Percentiles rank a stretch among this genome's conserved stretches.
phyloP scores from a whole-genome alignment of 345 rosid species.

The Linum trigynum region DNA sequence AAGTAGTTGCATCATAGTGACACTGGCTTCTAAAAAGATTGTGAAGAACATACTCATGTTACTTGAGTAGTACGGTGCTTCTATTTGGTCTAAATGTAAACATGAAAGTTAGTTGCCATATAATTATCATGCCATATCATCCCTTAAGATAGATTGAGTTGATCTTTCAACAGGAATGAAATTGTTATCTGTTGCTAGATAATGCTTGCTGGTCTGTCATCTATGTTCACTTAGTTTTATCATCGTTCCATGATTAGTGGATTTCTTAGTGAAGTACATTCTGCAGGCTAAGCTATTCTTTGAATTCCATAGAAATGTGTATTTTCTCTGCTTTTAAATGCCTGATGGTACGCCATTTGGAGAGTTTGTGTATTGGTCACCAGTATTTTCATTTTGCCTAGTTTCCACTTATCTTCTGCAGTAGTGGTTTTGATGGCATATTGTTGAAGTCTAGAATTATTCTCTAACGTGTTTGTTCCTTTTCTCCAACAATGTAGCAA shows the following conservation, averaged over 20 bases:
- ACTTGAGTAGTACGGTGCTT: not conserved
- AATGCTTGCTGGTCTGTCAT: not conserved
- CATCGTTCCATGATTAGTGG: not conserved
- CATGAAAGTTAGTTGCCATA: not conserved
- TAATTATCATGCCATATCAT: not conserved
- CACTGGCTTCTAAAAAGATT: too few species aligned
- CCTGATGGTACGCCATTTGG: not conserved
- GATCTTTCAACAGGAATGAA: not conserved
- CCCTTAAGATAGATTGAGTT: not conserved
- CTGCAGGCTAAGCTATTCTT: too few species aligned
- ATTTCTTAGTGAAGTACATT: not conserved
- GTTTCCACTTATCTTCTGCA: not conserved
- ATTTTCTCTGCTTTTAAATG: not conserved
- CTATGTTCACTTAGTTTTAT: not conserved
- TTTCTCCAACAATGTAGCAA: conserved; percentile 40
- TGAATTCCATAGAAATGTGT: not conserved
- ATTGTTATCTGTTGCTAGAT: not conserved
- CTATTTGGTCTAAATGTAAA: not conserved
- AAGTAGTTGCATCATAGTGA: not conserved
- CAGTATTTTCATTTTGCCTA: not conserved
- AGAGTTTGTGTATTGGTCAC: not conserved
- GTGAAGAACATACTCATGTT: not conserved
- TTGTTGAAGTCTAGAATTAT: not conserved
- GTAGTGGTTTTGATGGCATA: not conserved
- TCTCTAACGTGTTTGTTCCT: not conserved